Base-by-base conservation (phyloP, 305 asterid genomes). In the Vinca major region DNA sequence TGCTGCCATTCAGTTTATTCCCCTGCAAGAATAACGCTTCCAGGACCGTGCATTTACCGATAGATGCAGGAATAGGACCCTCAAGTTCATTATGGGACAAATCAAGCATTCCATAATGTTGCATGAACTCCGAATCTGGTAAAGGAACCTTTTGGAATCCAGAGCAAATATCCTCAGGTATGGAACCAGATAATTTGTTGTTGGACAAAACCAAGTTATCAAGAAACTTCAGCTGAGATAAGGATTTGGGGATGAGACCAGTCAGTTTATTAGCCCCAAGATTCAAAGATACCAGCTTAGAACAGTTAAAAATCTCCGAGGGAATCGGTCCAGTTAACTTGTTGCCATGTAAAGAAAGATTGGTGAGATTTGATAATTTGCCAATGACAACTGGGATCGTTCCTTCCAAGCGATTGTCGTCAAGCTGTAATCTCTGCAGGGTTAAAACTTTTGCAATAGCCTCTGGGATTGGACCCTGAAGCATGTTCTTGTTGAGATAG, bases 91-190 rank as follows among this genome's bases (percentile, higher is more conserved):
- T 91, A 62, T 76, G 54, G 3, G 97, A 89, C 43, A 91, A 80
- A 77, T 91, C 96, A 41, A 91, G 97, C 90, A 78, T 83, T 52
- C 97, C 97, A 26, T 84, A 87, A 69, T 87, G 97, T 79, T 91
- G 97, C 45, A 74, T 60, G 53, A 71, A 91, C 81, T 87, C 97
- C 0, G 96, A 91, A 68, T 89, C 96, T 0, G 96, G 86, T 64
- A 85, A 74, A 37, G 90, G 84, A 73, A 77, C 79, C 69, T 75
- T 80, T 71, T 84, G 92, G 73, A 91, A 91, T 26, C 92, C 89
- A 0, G 89, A 81, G 74, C 97, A 91, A 52, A 91, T 82, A 69
- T 87, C 93, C 62, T 80, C 80, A 4, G 97, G 97, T 72, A 91
- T 84, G 45, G 74, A 50, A 52, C 97, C 97, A 13, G 86, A 76